phyloP scores from a whole-genome alignment of 225 moss, liverwort and hornwort genomes.

The Straminergon stramineum region DNA sequence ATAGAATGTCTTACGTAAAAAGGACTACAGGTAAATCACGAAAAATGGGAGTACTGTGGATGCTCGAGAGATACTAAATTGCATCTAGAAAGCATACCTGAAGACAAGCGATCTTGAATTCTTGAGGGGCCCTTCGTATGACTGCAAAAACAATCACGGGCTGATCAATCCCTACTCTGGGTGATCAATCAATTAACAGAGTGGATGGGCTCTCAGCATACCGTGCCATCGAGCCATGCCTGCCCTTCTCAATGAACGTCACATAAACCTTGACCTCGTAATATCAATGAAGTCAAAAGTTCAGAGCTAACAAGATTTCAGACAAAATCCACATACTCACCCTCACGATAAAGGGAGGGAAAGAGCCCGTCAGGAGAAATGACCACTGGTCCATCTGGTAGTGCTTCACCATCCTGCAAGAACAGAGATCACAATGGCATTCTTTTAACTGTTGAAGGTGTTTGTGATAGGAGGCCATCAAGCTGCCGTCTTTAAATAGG shows the following conservation, averaged over 20 bases:
- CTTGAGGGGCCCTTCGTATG: slow-evolving; percentile 92
- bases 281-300: not conserved
- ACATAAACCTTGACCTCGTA: not conserved
- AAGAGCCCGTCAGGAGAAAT: slow-evolving; percentile 98
- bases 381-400: slow-evolving; percentile 96
- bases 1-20: not conserved
- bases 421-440: not conserved
- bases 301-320: not conserved
- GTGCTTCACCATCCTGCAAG: slow-evolving; percentile 84
- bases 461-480: not conserved
- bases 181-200: not conserved
- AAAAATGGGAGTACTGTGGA: not conserved
- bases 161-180: not conserved
- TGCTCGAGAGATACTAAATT: not conserved
- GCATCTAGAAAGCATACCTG: slow-evolving; percentile 38
- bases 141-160: slow-evolving; percentile 44
- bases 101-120: slow-evolving; percentile 99
- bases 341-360: slow-evolving; percentile 97
- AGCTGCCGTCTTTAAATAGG: not conserved
- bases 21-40: not conserved
- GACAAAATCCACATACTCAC: slow-evolving; percentile 17
- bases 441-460: not conserved
- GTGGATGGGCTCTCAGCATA: not conserved
- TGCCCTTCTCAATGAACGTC: not conserved
- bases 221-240: not conserved